Base-by-base conservation (phyloP, 2,329 filamentous ascomycete species). In the Incumbomyces delicatus region DNA sequence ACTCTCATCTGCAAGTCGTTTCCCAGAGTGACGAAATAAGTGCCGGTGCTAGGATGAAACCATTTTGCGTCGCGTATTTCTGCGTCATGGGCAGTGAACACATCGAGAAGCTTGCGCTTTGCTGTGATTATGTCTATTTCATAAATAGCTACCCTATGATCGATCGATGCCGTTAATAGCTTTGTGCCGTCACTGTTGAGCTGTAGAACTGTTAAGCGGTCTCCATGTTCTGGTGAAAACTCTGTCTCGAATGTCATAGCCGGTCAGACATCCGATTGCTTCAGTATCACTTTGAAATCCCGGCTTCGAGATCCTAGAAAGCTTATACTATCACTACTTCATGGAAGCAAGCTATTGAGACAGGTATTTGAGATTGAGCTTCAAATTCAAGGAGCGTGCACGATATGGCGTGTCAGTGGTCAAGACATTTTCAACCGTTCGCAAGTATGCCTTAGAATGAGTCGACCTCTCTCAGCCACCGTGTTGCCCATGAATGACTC, bases 141-240 rank as follows among this genome's bases (percentile, higher is more conserved):
- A 76, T 90, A 95, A 52, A 95, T 85, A 61, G 89, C 87, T 59
- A 96, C 83, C 63, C 85, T 87, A 64, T 94, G 90, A 64, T 96
- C 90, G 14, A 90, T 86, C 14, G 87, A 92, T 30, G 87, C 88
- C 2, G 88, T 92, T 35, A 89, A 85, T 72, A 90, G 89, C 57
- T 89, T 85, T 58, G 87, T 89, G 57, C 89, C 90, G 64, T 94
- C 94, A 55, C 81, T 82, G 66, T 95, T 95, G 75, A 94, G 94
- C 55, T 87, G 83, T 51, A 90, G 81, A 46, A 87, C 83, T 54
- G 89, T 81, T 43, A 94, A 85, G 37, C 92, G 75, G 63, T 94
- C 69, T 41, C 66, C 63, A 59, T 72, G 69, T 50, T 65, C 67
- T 32, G 67, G 61, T 31, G 17, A n/a, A n/a, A 45, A 45, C 6